Evolutionary conservation across 495 filamentous ascomycete species (phyloP).

Genomic region (Halenospora varia): DNA sequence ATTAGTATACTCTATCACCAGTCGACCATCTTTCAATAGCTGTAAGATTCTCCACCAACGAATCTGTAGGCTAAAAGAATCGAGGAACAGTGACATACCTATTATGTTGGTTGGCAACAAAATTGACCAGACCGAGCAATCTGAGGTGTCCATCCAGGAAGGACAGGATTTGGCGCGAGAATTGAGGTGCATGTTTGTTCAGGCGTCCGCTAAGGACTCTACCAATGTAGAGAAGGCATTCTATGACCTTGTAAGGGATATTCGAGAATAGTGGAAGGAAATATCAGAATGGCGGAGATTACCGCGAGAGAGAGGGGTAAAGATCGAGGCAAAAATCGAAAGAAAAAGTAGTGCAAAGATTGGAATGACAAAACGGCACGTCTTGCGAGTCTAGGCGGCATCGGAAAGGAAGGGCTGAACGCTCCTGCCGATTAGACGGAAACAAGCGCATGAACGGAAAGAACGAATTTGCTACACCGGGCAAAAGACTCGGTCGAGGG

Average conservation of each 20-base stretch:
- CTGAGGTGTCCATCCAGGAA: constrained; percentile 93
- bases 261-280: too few species aligned
- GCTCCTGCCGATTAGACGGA: too few species aligned
- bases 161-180: constrained; percentile 87
- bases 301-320: too few species aligned
- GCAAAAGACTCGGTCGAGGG: too few species aligned
- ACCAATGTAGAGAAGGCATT: constrained; percentile 98
- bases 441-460: too few species aligned
- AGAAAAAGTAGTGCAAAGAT: too few species aligned
- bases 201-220: constrained; percentile 96
- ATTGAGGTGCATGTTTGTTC: constrained; percentile 90
- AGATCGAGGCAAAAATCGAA: too few species aligned
- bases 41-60: constrained; percentile 88
- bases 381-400: too few species aligned
- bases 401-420: too few species aligned
- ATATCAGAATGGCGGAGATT: too few species aligned
- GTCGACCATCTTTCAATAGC: constrained; percentile 83
- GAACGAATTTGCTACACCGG: too few species aligned
- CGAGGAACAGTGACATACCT: constrained; percentile 76
- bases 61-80: constrained; percentile 81
- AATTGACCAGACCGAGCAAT: constrained; percentile 86
- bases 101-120: constrained; percentile 98
- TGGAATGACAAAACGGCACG: too few species aligned
- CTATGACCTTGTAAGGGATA: neutral
- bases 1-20: constrained; percentile 76